Base-by-base conservation (phyloP, 768 basidiomycete genomes). In the Coprinopsis strossmayeri region DNA sequence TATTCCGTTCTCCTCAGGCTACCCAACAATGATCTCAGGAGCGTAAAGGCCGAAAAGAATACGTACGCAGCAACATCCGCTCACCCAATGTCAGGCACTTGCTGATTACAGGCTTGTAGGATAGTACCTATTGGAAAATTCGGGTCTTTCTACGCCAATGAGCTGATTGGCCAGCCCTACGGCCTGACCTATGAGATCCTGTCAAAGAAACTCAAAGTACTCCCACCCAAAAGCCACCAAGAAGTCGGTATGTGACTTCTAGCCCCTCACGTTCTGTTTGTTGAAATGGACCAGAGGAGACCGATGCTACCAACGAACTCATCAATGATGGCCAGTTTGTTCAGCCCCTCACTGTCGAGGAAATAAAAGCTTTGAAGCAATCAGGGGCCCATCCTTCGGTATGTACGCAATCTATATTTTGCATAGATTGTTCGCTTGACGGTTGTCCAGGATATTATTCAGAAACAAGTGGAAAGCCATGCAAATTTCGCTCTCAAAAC, bases 221-320 rank as follows among this genome's bases (percentile, higher is more conserved):
- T 85, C 26, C 76, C 82, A 46, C 78, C 84, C 37, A 75, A 70
- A 45, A 78, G 77, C 9, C 64, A 90, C 59, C 78, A 85, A 59
- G 91, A 94, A 67, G 75, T 93, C 57, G 91, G 92, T 91, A 65
- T 57, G 82, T 62, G 17, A 20, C 28, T 40, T 15, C 30, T 35
- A 43, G 21, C 21, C 34, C 13, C 13, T 43, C n/a, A 17, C 40
- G 32, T n/a, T 32, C 18, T 17, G 37, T 51, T 52, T 28, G 30
- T n/a, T 53, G 47, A 17, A 10, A 38, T 10, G 18, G 37, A 5
- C 40, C 57, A 95, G 95, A 94, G 81, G 95, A 97, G 59, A 97
- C 94, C 11, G 87, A 88, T 45, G 95, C 94, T 1, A 99, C 93
- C 2, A 99, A 99, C 58, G 93, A 99, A 59, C 76, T 92, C 2